Evolutionary conservation across 2,329 filamentous ascomycete genomes (phyloP), one percentile per base, ranked within the genome.

Genomic region (Escovopsis sp.): DNA sequence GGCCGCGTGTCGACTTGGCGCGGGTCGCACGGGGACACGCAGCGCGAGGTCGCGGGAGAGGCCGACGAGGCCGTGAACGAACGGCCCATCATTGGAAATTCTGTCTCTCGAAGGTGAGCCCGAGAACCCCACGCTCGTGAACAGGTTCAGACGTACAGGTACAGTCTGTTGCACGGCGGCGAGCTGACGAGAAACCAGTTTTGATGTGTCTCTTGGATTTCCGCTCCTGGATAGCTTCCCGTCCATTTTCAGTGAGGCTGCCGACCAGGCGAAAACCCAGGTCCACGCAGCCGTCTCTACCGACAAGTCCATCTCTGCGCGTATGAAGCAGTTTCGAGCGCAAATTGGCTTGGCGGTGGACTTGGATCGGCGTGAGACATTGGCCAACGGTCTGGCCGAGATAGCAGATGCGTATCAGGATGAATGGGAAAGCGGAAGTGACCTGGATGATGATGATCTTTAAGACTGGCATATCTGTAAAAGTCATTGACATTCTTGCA

Each of bases 341-440:
- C 68, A 81, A 11, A 77, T 82, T 11, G 63, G 72, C 13, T 72
- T 79, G 46, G 69, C 74, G 10, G 68, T 88, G 13, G 67, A 70
- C 0, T 52, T 89, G 3, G 85, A 93, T 45, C 88, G 96, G 54
- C 73, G 89, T 35, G 91, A 98, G 61, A 68, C 70, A 2, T 67
- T 96, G n/a, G 75, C 77, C 37, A 91, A 94, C 54, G 79, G 82
- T 11, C 67, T 98, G 33, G 78, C 82, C 20, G 81, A 84, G 45
- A 79, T 96, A 52, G 81, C 82, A 1, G 88, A 94, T 54, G 84
- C 84, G 45, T 96, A 95, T 57, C 79, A 85, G 50, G 84, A 91
- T 46, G 86, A 86, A 2, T 94, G 85, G 84, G 79, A 77, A 11
- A 86, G 81, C 53, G 85, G 79, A 20, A 81, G 76, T 44, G 82